These are phyloP conservation scores for Agarophyton chilense DNA, from an alignment of 23 red algal species.

Conservation along the genomic window DNA sequence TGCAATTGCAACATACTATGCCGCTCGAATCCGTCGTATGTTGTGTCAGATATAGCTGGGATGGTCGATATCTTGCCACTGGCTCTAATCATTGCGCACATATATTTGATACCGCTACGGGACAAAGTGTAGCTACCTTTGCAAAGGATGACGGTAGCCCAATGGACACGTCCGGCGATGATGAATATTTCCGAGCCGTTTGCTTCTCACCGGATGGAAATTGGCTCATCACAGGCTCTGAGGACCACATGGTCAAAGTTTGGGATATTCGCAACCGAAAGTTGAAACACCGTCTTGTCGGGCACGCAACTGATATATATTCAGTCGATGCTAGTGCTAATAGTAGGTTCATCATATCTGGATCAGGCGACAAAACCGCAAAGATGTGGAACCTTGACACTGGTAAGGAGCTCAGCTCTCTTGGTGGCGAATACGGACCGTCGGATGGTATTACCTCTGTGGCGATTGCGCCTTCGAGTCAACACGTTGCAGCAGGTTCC, in stretches of 20 bases:
- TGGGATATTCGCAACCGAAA: conserved; percentile 87
- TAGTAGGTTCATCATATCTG: conserved; percentile 79
- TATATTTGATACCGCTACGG: conserved; percentile 86
- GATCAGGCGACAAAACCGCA: conserved; percentile 87
- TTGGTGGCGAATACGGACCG: conserved; percentile 71
- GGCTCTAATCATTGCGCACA: conserved; percentile 80
- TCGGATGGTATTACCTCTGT: conserved; percentile 95
- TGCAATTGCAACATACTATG: conserved; percentile 75
- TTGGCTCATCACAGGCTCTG: conserved; percentile 83
- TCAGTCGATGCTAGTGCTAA: conserved; percentile 87
- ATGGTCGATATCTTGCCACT: conserved; percentile 84
- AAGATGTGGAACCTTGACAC: conserved; percentile 89
- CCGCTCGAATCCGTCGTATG: conserved; percentile 91
- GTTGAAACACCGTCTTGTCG: conserved; percentile 67
- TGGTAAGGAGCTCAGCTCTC: conserved; percentile 70
- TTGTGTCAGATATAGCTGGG: conserved; percentile 90
- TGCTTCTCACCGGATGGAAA: conserved; percentile 91
- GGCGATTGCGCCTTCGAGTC: conserved; percentile 67
- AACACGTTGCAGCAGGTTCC: conserved; percentile 91
- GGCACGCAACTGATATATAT: conserved; percentile 89
- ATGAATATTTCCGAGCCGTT: conserved; percentile 86
- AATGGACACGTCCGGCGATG: not conserved
- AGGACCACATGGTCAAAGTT: conserved; percentile 87
- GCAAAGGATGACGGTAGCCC: conserved; percentile 32
- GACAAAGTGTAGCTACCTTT: conserved; percentile 73